Evolutionary conservation across 306 rosid species (phyloP), one percentile per base, ranked within the genome.

Genomic region (Begonia fuchsioides): DNA sequence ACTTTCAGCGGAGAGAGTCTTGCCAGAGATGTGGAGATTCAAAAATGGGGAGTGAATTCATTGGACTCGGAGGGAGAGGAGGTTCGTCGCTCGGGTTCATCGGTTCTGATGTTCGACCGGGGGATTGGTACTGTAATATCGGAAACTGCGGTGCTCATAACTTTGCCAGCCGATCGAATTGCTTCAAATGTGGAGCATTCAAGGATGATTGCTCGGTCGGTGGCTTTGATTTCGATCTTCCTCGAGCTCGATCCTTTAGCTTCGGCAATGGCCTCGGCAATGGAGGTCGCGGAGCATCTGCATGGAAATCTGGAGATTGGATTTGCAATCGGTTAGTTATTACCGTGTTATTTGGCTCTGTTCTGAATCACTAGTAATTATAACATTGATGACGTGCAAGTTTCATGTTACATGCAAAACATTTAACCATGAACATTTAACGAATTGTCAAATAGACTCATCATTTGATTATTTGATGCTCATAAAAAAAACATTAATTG

Each of bases 281-380:
- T 2, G 58, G 50, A 4, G 72, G 61, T 2, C 59, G 63, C 2
- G 50, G 63, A 12, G 65, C 60, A 11, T 93, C 95, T 18, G 92
- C 87, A 18, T 85, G 98, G 98, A 90, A 85, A 58, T 90, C 98
- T 15, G 98, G 98, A 11, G 98, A 90, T 17, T 90, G 98, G 98
- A 85, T 90, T 65, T 90, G 98, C 59, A 76, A 12, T 71, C 77
- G 95, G 98, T 83, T 15, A 12, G 11, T 38, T 50, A 59, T 12
- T 38, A 3, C 10, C 15, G 9, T 45, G 10, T 13, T 45, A 14
- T 20, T 20, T 20, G 32, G 32, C 32, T 20, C 32, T 20, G n/a
- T n/a, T n/a, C n/a, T n/a, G n/a, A n/a, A n/a, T n/a, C n/a, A n/a
- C n/a, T n/a, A n/a, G n/a, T n/a, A n/a, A n/a, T n/a, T n/a, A n/a